phyloP scores from a whole-genome alignment of 495 filamentous ascomycete species.

The Trichoderma parareesei region DNA sequence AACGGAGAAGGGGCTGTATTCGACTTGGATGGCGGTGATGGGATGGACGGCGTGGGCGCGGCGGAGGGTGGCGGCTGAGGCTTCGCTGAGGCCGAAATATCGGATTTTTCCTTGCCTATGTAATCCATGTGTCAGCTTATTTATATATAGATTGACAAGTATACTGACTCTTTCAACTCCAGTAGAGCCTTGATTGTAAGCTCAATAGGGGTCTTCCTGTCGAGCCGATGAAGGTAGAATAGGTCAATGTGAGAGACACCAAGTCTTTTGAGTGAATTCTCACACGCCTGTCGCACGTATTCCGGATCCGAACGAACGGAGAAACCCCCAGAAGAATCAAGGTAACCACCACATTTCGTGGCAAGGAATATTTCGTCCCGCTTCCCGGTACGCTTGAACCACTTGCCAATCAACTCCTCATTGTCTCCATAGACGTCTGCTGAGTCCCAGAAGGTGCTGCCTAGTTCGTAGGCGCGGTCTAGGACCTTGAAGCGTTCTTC shows the following conservation, averaged over 20 bases:
- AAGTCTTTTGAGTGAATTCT: slow-evolving; percentile 44
- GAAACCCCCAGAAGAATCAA: background rate
- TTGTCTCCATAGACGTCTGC: slow-evolving; percentile 39
- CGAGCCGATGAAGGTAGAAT: slow-evolving; percentile 50
- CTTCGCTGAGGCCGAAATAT: slow-evolving; percentile 41
- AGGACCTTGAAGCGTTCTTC: slow-evolving; percentile 34
- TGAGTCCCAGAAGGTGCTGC: slow-evolving; percentile 44
- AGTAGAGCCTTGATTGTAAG: slow-evolving; percentile 47
- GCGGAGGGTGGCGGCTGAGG: slow-evolving; percentile 28
- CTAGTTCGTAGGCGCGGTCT: slow-evolving; percentile 35
- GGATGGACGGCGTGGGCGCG: slow-evolving; percentile 31
- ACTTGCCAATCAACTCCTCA: slow-evolving; percentile 47
- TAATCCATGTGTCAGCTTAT: background rate
- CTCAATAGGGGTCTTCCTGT: slow-evolving; percentile 52
- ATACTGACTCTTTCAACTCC: slow-evolving; percentile 25
- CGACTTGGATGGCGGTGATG: slow-evolving; percentile 35
- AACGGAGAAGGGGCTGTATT: slow-evolving; percentile 37
- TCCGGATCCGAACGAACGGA: slow-evolving; percentile 38
- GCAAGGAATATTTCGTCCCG: slow-evolving; percentile 49
- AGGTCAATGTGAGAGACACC: slow-evolving; percentile 49
- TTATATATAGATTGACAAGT: slow-evolving; percentile 14
- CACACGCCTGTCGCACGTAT: slow-evolving; percentile 41
- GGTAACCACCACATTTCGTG: slow-evolving; percentile 41
- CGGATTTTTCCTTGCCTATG: slow-evolving; percentile 39
- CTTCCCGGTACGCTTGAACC: slow-evolving; percentile 43